These are phyloP conservation scores for Nakazawaea siamensis DNA, from an alignment of 805 yeast genomes.

Conservation along the genomic window DNA sequence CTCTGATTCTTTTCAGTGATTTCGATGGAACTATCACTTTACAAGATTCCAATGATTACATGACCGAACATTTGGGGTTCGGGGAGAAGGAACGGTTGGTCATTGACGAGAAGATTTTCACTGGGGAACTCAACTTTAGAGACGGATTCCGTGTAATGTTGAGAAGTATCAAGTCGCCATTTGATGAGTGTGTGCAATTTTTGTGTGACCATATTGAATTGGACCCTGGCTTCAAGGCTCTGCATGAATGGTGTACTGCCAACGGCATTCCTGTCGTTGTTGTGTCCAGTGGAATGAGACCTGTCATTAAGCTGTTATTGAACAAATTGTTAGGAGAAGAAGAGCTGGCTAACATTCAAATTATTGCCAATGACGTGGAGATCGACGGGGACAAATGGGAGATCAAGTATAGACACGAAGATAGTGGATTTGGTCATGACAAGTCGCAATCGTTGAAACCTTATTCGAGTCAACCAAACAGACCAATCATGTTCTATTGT, in stretches of 20 bases:
- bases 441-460: slow-evolving; percentile 73
- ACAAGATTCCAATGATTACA: slow-evolving; percentile 88
- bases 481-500: slow-evolving; percentile 78
- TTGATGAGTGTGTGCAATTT: slow-evolving; percentile 71
- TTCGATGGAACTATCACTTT: slow-evolving; percentile 97
- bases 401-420: slow-evolving; percentile 70
- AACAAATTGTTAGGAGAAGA: slow-evolving; percentile 69
- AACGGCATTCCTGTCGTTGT: slow-evolving; percentile 77
- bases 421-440: slow-evolving; percentile 89
- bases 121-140: slow-evolving; percentile 61
- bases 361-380: slow-evolving; percentile 72
- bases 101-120: slow-evolving; percentile 65
- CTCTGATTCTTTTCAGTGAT: slow-evolving; percentile 93
- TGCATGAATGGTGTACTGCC: slow-evolving; percentile 70
- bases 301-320: slow-evolving; percentile 76
- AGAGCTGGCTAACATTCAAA: slow-evolving; percentile 62
- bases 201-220: slow-evolving; percentile 59
- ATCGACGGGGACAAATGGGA: slow-evolving; percentile 60
- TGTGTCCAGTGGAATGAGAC: slow-evolving; percentile 90
- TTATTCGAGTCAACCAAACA: slow-evolving; percentile 25
- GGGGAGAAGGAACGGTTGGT: slow-evolving; percentile 61
- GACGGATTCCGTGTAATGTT: slow-evolving; percentile 84
- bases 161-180: slow-evolving; percentile 66
- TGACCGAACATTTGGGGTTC: slow-evolving; percentile 85
- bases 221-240: slow-evolving; percentile 85